Percentiles rank a stretch among this genome's conserved stretches.
phyloP scores from a whole-genome alignment of 2,329 filamentous ascomycete genomes.

The Aspergillus clavatus region DNA sequence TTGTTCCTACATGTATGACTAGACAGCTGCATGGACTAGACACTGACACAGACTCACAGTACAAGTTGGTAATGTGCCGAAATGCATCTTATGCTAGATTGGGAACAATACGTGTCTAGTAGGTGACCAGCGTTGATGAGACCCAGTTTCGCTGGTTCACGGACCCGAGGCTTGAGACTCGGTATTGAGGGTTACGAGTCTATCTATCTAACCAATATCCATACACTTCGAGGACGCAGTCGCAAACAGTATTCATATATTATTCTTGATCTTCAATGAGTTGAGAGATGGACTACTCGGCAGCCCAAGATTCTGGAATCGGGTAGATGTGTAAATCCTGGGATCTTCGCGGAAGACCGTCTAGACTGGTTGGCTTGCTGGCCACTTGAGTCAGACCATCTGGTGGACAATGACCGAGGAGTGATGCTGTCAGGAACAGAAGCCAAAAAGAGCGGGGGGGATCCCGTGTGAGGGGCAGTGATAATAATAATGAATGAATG shows the following conservation, averaged over 20 bases:
- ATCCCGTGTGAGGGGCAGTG: slow-evolving; percentile 4
- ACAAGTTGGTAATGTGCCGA: not conserved
- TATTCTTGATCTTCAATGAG: no score
- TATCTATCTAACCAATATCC: no score
- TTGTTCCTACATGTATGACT: slow-evolving; percentile 6
- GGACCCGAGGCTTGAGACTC: no score
- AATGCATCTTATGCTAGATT: not conserved
- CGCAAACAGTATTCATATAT: no score
- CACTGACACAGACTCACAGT: no score
- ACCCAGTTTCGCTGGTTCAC: no score
- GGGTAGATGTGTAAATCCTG: not conserved
- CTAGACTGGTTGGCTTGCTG: not conserved
- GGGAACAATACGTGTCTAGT: no score
- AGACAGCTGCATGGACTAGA: slow-evolving; percentile 8
- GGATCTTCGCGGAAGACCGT: not conserved
- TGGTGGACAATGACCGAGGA: not conserved
- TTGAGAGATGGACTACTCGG: not conserved
- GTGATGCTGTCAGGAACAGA: slow-evolving; percentile 4
- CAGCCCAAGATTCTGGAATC: not conserved
- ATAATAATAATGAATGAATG: no score
- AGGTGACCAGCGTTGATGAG: no score
- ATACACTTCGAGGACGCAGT: no score
- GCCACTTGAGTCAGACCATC: not conserved
- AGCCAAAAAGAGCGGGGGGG: not conserved
- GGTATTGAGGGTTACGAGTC: no score